Percentiles rank a stretch among this genome's conserved stretches.
These are phyloP conservation scores for Hemileia vastatrix DNA, from an alignment of 1,284 basidiomycete genomes.

Conservation along the genomic window DNA sequence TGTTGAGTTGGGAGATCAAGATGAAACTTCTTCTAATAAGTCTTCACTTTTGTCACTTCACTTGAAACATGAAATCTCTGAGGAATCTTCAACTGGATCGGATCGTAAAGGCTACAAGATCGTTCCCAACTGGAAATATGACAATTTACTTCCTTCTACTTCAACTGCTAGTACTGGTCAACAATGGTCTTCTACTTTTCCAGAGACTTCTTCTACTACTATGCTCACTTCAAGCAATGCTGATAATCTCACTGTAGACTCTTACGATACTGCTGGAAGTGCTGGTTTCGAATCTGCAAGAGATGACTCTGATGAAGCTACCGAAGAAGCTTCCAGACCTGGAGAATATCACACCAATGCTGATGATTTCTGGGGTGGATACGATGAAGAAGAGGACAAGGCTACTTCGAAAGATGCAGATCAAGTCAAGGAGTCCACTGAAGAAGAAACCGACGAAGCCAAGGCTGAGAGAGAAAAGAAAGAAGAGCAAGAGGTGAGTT, in stretches of 20 bases:
- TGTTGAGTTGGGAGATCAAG: neutral
- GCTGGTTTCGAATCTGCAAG: neutral
- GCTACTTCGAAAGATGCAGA: neutral
- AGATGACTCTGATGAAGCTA: neutral
- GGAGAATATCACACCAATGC: slow-evolving; percentile 18
- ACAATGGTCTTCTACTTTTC: neutral
- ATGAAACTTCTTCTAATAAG: neutral
- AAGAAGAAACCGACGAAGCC: neutral
- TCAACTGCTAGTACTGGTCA: neutral
- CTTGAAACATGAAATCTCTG: neutral
- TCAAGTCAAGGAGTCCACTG: neutral
- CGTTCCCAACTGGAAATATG: neutral
- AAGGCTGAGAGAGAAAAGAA: neutral
- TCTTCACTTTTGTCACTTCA: neutral
- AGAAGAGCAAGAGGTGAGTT: neutral
- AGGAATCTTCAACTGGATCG: neutral
- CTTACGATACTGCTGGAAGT: neutral
- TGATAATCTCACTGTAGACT: neutral
- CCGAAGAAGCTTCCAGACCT: neutral
- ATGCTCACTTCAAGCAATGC: neutral
- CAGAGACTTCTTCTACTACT: neutral
- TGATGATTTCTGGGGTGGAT: slow-evolving; percentile 21
- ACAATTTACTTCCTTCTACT: neutral
- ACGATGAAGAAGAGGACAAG: neutral
- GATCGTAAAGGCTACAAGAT: neutral